Conservation (phyloP, 164 flowering plant genomes). For the Tinospora cordifolia region DNA sequence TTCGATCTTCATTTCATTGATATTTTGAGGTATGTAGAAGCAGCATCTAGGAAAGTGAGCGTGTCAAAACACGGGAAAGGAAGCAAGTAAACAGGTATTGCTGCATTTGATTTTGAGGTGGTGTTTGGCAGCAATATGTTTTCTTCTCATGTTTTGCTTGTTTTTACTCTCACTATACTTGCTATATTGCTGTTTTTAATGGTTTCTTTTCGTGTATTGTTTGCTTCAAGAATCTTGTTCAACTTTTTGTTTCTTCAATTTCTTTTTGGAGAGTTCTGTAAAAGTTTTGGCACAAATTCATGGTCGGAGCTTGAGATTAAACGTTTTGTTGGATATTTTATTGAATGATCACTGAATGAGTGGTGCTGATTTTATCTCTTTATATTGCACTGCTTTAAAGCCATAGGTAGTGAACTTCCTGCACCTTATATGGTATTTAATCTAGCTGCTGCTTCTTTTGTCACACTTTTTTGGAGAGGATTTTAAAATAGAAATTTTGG, state of each 20-base stretch:
- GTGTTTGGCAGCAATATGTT: slow-evolving; percentile 2
- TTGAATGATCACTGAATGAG: neutral
- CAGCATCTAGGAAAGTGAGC: slow-evolving; percentile 1
- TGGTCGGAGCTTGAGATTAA: neutral
- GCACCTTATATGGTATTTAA: neutral
- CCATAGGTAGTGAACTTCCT: neutral
- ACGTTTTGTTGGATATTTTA: neutral
- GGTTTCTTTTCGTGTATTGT: neutral
- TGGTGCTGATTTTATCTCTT: neutral
- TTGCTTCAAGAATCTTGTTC: neutral
- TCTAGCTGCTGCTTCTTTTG: neutral
- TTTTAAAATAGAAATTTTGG: slow-evolving; percentile 1
- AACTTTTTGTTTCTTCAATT: neutral
- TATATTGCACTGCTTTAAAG: neutral
- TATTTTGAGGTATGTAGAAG: neutral
- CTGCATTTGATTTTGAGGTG: neutral
- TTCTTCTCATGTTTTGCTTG: neutral
- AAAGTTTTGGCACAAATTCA: neutral
- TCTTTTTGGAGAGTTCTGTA: neutral
- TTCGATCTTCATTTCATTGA: slow-evolving; percentile 2
- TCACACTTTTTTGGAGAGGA: neutral
- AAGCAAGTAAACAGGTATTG: slow-evolving; percentile 8
- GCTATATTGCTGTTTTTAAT: neutral
- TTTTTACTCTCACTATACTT: neutral
- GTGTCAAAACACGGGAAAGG: slow-evolving; percentile 1